Percentiles rank a stretch among this genome's conserved stretches.
These are phyloP conservation scores for Spinacia oleracea DNA, from an alignment of 179 eudicot genomes.

Conservation along the genomic window DNA sequence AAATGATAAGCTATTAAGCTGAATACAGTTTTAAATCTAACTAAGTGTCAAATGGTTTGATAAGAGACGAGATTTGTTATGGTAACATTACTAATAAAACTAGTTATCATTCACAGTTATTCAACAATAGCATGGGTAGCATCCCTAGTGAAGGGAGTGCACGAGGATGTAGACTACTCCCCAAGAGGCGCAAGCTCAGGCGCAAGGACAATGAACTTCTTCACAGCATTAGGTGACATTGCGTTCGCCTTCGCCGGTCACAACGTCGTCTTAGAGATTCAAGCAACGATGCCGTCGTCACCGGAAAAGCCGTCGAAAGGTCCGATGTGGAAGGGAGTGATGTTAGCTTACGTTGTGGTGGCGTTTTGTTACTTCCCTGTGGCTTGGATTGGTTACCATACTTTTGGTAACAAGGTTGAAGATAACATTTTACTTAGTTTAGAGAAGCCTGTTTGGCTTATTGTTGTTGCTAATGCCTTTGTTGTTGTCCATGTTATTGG, in stretches of 20 bases:
- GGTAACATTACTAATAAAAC: no score
- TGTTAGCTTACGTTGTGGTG: slow-evolving; percentile 66
- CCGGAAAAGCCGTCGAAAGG: slow-evolving; percentile 66
- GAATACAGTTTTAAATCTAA: no score
- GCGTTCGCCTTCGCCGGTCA: slow-evolving; percentile 78
- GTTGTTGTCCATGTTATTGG: no score
- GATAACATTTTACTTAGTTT: slow-evolving; percentile 59
- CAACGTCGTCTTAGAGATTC: slow-evolving; percentile 76
- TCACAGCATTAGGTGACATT: slow-evolving; percentile 59
- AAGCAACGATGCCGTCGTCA: slow-evolving; percentile 75
- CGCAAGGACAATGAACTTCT: slow-evolving; percentile 48
- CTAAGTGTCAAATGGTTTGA: no score
- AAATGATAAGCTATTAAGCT: no score
- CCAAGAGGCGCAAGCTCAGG: slow-evolving; percentile 29
- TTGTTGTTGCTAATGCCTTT: no score
- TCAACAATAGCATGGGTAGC: slow-evolving; percentile 69
- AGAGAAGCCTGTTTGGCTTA: slow-evolving; percentile 65
- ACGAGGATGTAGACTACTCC: slow-evolving; percentile 41
- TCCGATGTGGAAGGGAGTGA: slow-evolving; percentile 69
- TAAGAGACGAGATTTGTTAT: no score
- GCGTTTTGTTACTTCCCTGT: slow-evolving; percentile 77
- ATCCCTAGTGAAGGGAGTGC: slow-evolving; percentile 47
- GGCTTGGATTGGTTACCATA: slow-evolving; percentile 47
- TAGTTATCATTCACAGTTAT: slow-evolving; percentile 43
- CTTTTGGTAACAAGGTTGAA: slow-evolving; percentile 49